Evolutionary conservation across 768 basidiomycete species (phyloP).

Genomic region (Pisolithus albus): DNA sequence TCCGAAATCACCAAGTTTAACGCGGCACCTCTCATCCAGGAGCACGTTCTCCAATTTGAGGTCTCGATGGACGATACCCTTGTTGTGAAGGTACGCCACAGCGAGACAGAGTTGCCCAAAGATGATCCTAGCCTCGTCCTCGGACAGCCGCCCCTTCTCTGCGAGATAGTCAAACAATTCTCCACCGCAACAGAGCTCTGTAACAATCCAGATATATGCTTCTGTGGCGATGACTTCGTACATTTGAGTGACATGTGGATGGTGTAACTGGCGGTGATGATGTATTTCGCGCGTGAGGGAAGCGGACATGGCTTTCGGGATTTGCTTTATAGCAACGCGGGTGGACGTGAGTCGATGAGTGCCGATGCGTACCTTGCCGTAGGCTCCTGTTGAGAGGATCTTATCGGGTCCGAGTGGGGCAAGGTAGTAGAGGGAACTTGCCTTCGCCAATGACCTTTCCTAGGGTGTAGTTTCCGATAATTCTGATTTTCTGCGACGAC

Average conservation of each 20-base stretch:
- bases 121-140: conserved; percentile 78
- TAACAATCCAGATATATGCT: conserved; percentile 91
- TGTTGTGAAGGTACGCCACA: conserved; percentile 86
- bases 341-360: conserved; percentile 89
- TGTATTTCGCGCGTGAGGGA: conserved; percentile 95
- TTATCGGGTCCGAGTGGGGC: conserved; percentile 16
- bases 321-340: conserved; percentile 95
- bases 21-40: conserved; percentile 81
- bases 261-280: conserved; percentile 94
- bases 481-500: conserved; percentile 81
- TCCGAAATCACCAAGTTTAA: conserved; percentile 93
- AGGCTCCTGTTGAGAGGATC: conserved; percentile 57
- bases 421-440: conserved; percentile 28
- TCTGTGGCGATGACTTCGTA: conserved; percentile 99
- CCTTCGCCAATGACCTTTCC: conserved; percentile 96
- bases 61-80: conserved; percentile 94
- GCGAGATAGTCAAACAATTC: conserved; percentile 98
- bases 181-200: conserved; percentile 93
- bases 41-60: conserved; percentile 95
- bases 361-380: conserved; percentile 92
- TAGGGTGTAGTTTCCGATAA: conserved; percentile 91
- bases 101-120: conserved; percentile 96
- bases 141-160: conserved; percentile 83
- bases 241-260: conserved; percentile 91
- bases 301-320: conserved; percentile 88